Conservation (phyloP, 2,329 filamentous ascomycete genomes). For the Penicillium sp. region DNA sequence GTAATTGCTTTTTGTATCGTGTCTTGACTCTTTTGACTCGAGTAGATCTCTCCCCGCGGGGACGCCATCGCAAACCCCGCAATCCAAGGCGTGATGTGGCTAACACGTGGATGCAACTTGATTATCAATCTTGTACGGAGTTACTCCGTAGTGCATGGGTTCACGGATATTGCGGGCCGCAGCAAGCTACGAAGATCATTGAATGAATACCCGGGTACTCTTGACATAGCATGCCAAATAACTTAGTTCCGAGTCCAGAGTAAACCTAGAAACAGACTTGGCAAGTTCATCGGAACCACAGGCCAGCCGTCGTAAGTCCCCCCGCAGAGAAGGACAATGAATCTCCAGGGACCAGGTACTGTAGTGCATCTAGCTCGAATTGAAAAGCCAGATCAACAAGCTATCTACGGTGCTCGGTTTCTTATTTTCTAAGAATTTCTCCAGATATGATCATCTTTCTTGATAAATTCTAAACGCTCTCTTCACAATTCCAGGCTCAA, state of each 20-base stretch:
- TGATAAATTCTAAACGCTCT: not conserved
- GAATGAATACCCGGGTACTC: no score
- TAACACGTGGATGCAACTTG: not conserved
- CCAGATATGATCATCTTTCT: no score
- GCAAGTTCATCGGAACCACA: not conserved
- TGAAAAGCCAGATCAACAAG: no score
- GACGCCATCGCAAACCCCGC: conserved; percentile 1
- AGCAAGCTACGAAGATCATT: not conserved
- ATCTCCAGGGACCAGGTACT: no score
- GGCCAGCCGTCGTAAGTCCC: not conserved
- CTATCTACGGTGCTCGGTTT: no score
- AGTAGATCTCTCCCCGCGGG: not conserved
- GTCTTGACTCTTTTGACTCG: no score
- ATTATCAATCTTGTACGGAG: not conserved
- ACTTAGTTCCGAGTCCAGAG: no score
- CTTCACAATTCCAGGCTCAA: conserved; percentile 11
- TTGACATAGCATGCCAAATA: no score
- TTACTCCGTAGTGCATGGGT: not conserved
- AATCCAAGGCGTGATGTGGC: not conserved
- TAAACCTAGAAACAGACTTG: not conserved
- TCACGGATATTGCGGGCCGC: not conserved
- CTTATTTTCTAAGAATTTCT: no score
- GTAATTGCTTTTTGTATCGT: no score
- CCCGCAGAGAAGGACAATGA: no score
- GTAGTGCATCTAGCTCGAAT: no score